Evolutionary conservation across 2,329 filamentous ascomycete genomes (phyloP), one percentile per base, ranked within the genome.

Genomic region (Allantophomopsis cytisporea): DNA sequence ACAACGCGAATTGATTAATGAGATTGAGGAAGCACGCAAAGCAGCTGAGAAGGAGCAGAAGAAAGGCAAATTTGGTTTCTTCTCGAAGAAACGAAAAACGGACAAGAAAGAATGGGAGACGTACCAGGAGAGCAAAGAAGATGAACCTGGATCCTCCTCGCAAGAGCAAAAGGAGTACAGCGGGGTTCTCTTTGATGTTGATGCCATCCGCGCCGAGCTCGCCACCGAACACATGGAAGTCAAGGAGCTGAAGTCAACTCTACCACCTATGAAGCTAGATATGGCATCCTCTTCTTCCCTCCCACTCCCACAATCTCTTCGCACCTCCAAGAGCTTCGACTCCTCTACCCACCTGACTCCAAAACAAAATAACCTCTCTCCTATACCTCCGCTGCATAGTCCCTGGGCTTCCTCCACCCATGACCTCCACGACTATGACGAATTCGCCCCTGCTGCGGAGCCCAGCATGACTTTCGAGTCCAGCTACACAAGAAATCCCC

Each of bases 41-140:
- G 78, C 91, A 52, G 70, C 94, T 3, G 87, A 94, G 52, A 79
- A 76, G 51, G 80, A 78, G 14, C 77, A 83, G 52, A 77, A 80
- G 53, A 66, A 70, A 50, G 39, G 42, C 70, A 63, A 64, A 33
- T 87, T 89, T 51, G 75, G 77, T 30, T 75, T 93, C 50, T 95
- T 95, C 61, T 80, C 80, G 33, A 76, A 83, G 37, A 87, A 84
- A 52, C 94, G 85, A 62, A 82, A 81, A 59, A 64, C 44, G 1
- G 72, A 87, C 54, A 88, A 87, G 61, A 86, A 87, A 54, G 83
- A 84, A 40, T 95, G 89, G 89, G 89, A 96, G 58, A 86, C 86
- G 7, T 95, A 95, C 56, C 82, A 95, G 54, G 83, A 93, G 44
- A 64, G 62, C 41, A 77, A 74, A 50, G 64, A 65, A 33, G 73